Evolutionary conservation across 176 grass and related monocot genomes (phyloP).

Genomic region (Aegilops longissima): DNA sequence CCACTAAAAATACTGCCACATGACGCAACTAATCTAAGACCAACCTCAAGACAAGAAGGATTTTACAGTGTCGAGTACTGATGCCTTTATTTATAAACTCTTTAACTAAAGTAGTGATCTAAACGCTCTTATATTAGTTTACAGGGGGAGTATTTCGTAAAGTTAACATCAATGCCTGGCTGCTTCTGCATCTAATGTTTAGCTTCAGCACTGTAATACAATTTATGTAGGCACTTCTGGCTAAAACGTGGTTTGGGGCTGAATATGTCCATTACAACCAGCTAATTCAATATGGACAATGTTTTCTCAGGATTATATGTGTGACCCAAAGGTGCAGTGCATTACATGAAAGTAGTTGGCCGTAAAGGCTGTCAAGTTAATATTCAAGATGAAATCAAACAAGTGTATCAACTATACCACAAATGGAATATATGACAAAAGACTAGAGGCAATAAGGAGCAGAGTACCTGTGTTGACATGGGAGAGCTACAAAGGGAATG

Average conservation of each 20-base stretch:
- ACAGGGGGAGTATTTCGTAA: neutral
- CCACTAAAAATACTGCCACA: neutral
- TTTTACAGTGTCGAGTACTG: neutral
- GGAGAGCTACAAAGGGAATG: constrained; percentile 82
- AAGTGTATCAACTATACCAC: neutral
- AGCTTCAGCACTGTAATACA: neutral
- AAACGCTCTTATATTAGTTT: too few species aligned
- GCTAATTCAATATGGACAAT: neutral
- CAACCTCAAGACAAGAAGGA: neutral
- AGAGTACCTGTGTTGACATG: constrained; percentile 90
- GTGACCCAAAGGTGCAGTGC: neutral
- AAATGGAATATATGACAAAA: constrained; percentile 12
- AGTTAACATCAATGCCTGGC: neutral
- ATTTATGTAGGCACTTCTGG: neutral
- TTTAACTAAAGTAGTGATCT: neutral
- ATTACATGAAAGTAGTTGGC: neutral
- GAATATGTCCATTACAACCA: neutral
- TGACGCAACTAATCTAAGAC: neutral
- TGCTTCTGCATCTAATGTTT: neutral
- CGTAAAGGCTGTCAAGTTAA: neutral
- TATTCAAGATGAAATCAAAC: constrained; percentile 7
- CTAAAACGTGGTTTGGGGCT: neutral
- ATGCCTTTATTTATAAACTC: neutral
- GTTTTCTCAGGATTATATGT: constrained; percentile 10
- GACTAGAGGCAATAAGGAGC: neutral